Base-by-base conservation (phyloP, 23 red algal species). In the Gracilariopsis chorda region DNA sequence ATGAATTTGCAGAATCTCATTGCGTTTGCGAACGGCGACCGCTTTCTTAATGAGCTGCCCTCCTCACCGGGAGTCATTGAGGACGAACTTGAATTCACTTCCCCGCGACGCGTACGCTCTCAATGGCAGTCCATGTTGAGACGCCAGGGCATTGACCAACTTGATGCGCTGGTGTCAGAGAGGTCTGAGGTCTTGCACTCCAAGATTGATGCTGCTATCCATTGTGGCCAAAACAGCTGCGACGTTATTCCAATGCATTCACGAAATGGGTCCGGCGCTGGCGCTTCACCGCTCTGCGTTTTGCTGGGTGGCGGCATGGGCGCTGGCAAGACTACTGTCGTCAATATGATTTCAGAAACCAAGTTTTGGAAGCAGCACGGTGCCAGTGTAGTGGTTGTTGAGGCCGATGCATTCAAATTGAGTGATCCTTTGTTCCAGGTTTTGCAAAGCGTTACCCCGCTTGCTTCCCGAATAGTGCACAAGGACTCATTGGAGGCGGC, bases 241-340 rank as follows among this genome's bases (percentile, higher is more conserved):
- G 44, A 87, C 32, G 42, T 9, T 9, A 42, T 80, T 28, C 40
- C 76, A 37, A 52, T 67, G 11, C 32, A 16, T 32, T 47, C 79
- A 41, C 79, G 40, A 20, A 28, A 80, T 3, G 6, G 35, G 4
- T 36, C 86, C 7, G 17, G 39, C n/a, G 20, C 25, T 11, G 32
- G 49, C 16, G 69, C 77, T 19, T 60, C 51, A 25, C 91, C 91
- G 13, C 40, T 94, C 12, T 80, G 80, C 67, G 68, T 94, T 51
- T 41, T 94, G 53, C 63, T 94, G 3, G 91, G 91, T 23, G 91
- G 91, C 27, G 91, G 91, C n/a, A 94, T 94, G 91, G 91, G 91
- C 48, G 78, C 91, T 6, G 91, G 91, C 20, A 86, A 94, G 44
- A 94, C 78, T 25, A 80, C 80, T 0, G 91, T 69, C 19, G 40